Evolutionary conservation across 2,329 filamentous ascomycete species (phyloP), one percentile per base, ranked within the genome.

Genomic region (Penicillium thymicola): DNA sequence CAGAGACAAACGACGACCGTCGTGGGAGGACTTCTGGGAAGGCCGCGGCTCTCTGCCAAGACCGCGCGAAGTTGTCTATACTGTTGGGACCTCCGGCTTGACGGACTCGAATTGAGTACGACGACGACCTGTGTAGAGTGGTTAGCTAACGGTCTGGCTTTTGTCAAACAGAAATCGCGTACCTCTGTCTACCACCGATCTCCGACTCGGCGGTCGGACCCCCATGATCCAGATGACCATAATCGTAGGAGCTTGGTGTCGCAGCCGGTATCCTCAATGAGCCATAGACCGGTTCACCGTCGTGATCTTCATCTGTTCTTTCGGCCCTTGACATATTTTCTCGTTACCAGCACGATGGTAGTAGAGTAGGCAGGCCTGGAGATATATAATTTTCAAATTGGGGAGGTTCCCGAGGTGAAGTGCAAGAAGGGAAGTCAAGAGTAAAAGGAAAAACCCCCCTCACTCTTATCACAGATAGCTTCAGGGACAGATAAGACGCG

Each of bases 61-160:
- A 96, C 59, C 89, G 85, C 43, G 92, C 90, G 71, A 97, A 97
- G 68, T 92, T 96, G 69, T 94, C 88, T 67, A 97, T 89, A 74
- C 90, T 95, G 79, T 97, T 97, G 59, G 92, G 88, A 49, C 93
- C 93, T 62, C 93, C 94, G 46, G 90, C 87, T 59, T 96, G 87
- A 63, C 75, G 68, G 30, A 79, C 60, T 7, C 82, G 79, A 68
- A 81, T 75, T 9, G 75, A 74, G 47, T 78, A 68, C n/a, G 76
- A 77, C 7, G 72, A 74, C 30, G 69, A 70, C 56, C 70, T 71
- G 44, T 5, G 37, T 6, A 18, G 5, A 27, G 3, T n/a, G 16
- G 2, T 51, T 27, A 44, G 30, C 28, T 25, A 18, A 11, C 18
- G 5, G 8, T 25, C 49, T n/a, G 21, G 8, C 21, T 40, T 32